phyloP scores from a whole-genome alignment of 2,329 filamentous ascomycete species.

The Aspergillus hortae region DNA sequence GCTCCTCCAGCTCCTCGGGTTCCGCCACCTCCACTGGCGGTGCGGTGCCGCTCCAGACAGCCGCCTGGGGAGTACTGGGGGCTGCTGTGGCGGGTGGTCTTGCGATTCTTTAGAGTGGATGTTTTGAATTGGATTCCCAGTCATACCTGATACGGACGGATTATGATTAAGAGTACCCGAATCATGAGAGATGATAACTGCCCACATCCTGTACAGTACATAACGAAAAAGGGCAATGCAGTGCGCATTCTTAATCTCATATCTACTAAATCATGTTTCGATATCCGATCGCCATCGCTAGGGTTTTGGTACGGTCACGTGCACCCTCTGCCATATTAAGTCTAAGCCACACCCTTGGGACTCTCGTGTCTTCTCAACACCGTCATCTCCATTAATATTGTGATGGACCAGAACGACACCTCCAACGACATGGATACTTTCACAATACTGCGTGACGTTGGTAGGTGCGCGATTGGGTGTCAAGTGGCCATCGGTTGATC shows the following conservation, averaged over 20 bases:
- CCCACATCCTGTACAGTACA: too few relatives aligned
- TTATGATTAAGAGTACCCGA: slow-evolving; percentile 13
- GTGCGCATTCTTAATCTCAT: too few relatives aligned
- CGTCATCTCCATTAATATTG: too few relatives aligned
- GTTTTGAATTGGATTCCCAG: neutral
- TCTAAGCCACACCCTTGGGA: neutral
- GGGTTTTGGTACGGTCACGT: neutral
- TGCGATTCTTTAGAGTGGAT: slow-evolving; percentile 25
- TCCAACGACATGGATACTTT: neutral
- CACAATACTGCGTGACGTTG: neutral
- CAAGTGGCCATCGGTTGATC: neutral
- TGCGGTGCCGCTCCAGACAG: slow-evolving; percentile 30
- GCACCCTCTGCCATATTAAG: neutral
- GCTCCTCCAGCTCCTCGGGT: slow-evolving; percentile 10
- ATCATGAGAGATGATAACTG: neutral
- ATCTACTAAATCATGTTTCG: too few relatives aligned
- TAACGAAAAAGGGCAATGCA: too few relatives aligned
- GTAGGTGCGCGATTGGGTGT: neutral
- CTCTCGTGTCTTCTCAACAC: too few relatives aligned
- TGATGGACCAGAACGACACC: too few relatives aligned
- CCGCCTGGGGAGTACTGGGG: slow-evolving; percentile 36
- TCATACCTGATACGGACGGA: neutral
- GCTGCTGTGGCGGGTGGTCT: slow-evolving; percentile 31
- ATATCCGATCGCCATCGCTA: too few relatives aligned
- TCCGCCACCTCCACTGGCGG: slow-evolving; percentile 24